These are phyloP conservation scores for Penicillium freii DNA, from an alignment of 2,329 filamentous ascomycete species.

Conservation along the genomic window DNA sequence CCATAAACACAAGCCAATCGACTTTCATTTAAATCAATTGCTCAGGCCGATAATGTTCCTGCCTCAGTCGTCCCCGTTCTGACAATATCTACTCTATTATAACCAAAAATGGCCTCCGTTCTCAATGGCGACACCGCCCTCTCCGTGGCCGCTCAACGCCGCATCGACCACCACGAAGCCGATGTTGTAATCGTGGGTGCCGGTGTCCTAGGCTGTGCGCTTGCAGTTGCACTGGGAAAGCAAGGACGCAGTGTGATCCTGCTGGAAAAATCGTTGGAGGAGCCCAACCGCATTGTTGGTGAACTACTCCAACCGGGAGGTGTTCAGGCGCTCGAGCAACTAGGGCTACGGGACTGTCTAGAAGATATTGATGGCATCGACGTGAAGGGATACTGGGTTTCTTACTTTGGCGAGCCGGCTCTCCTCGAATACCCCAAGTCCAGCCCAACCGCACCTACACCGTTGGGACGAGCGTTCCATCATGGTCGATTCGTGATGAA, in stretches of 20 bases:
- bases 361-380: constrained; percentile 84
- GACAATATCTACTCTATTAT: constrained; percentile 15
- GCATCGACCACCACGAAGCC: constrained; percentile 58
- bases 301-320: constrained; percentile 94
- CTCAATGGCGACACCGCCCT: constrained; percentile 27
- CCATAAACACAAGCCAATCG: constrained; percentile 16
- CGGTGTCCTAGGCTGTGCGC: constrained; percentile 82
- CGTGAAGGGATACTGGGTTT: constrained; percentile 82
- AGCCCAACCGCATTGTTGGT: constrained; percentile 94
- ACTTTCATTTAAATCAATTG: constrained; percentile 24
- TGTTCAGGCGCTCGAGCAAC: constrained; percentile 71
- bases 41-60: constrained; percentile 14
- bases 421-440: constrained; percentile 75
- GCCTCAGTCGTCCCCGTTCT: constrained; percentile 13
- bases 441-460: constrained; percentile 48
- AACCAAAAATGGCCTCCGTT: constrained; percentile 24
- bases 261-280: constrained; percentile 82
- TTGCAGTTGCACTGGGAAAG: constrained; percentile 78
- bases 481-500: constrained; percentile 90
- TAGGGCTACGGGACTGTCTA: constrained; percentile 78
- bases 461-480: constrained; percentile 81
- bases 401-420: constrained; percentile 73
- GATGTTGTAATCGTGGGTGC: constrained; percentile 93
- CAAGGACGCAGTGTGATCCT: constrained; percentile 90
- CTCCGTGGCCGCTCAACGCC: constrained; percentile 44